A percentile compares a stretch with the other conserved stretches of the same genome.
phyloP scores from a whole-genome alignment of 352 stramenopile species.

The Pythium brassicae region DNA sequence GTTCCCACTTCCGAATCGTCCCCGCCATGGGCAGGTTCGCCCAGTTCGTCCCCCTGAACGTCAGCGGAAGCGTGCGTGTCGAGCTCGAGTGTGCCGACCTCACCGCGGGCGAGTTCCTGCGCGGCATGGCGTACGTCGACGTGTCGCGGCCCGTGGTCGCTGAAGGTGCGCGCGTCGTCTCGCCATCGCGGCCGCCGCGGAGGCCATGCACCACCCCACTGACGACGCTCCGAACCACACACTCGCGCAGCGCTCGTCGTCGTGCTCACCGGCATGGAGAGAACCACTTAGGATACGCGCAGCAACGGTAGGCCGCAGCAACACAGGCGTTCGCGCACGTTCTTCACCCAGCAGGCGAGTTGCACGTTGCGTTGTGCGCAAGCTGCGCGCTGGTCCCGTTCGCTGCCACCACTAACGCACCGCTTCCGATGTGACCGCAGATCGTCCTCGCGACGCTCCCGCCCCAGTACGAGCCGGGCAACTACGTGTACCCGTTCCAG shows the following conservation, averaged over 20 bases:
- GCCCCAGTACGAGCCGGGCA: slow-evolving; percentile 17
- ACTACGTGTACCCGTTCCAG: slow-evolving; percentile 34
- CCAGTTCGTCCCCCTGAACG: neutral
- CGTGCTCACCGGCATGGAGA: neutral
- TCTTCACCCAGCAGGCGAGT: slow-evolving; percentile 2
- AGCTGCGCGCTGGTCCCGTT: neutral
- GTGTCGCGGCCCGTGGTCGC: neutral
- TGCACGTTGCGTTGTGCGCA: too few relatives aligned
- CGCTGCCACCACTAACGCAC: neutral
- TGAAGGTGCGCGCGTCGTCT: neutral
- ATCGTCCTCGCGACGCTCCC: slow-evolving; percentile 22
- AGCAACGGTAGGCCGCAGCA: neutral
- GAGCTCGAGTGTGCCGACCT: neutral
- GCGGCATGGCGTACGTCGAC: slow-evolving; percentile 1
- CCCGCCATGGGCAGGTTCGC: slow-evolving; percentile 1
- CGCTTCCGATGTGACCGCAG: slow-evolving; percentile 3
- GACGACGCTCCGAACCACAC: neutral
- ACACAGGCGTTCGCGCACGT: neutral
- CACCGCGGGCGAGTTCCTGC: neutral
- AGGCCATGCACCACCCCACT: too few relatives aligned
- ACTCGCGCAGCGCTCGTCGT: neutral
- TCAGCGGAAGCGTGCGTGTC: slow-evolving; percentile 1
- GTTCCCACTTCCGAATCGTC: neutral
- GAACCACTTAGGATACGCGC: neutral
- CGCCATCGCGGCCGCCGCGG: too few relatives aligned